Evolutionary conservation across 345 rosid species (phyloP).

Genomic region (Luvunga scandens): DNA sequence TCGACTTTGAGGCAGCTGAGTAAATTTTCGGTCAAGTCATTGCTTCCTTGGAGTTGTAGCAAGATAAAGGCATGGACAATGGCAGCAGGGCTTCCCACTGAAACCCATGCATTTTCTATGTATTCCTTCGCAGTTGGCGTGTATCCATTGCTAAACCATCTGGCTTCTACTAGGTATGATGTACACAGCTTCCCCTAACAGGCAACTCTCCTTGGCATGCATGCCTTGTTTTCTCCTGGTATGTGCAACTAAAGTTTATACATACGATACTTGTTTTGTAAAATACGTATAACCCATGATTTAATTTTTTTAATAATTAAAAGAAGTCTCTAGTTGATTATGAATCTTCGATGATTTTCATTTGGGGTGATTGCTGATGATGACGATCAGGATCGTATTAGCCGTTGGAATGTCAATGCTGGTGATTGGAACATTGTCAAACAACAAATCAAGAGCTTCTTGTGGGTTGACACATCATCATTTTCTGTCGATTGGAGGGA

Average conservation of each 20-base stretch:
- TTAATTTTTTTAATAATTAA: background rate
- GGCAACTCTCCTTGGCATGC: slow-evolving; percentile 65
- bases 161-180: slow-evolving; percentile 3
- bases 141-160: slow-evolving; percentile 6
- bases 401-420: slow-evolving; percentile 67
- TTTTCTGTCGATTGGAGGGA: slow-evolving; percentile 85
- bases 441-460: slow-evolving; percentile 69
- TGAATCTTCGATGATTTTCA: background rate
- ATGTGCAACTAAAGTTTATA: background rate
- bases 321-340: no score
- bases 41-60: background rate
- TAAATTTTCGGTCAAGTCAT: background rate
- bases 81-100: slow-evolving; percentile 7
- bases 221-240: slow-evolving; percentile 88
- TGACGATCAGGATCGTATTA: slow-evolving; percentile 60
- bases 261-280: background rate
- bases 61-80: background rate
- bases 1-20: background rate
- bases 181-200: slow-evolving; percentile 47
- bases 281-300: background rate
- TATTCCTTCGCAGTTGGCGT: background rate
- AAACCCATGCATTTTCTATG: slow-evolving; percentile 4
- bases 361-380: background rate
- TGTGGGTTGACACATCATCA: slow-evolving; percentile 92
- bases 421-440: slow-evolving; percentile 78